Evolutionary conservation across 345 rosid species (phyloP), one percentile per base, ranked within the genome.

Genomic region (Corchorus olitorius): DNA sequence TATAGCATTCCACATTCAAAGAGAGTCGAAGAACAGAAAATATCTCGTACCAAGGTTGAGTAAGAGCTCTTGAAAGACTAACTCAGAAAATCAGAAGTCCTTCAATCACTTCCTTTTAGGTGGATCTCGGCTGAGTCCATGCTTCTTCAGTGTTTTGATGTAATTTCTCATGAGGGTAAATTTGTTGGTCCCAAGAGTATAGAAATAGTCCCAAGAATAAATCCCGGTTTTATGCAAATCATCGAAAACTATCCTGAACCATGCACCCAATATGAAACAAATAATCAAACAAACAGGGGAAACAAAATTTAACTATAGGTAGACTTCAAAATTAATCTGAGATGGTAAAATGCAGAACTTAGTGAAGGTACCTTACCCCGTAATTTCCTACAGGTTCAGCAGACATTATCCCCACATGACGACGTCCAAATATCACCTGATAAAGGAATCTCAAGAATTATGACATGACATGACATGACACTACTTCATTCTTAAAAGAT

Each of bases 191-290:
- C 98, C 99, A 70, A 96, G 94, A 74, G 89, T 84, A 72, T 89
- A 85, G 82, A 92, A 89, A 77, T 88, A 94, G 50, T 91, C 97
- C 98, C 97, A 96, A 16, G 98, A 88, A 76, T 85, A 94, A 78
- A 96, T 96, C 84, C 99, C 98, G 13, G 97, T 94, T 85, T 86
- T 94, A 77, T 92, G 99, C 91, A 94, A 79, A 85, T 92, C 98
- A 82, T 96, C 98, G 65, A 96, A 96, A 75, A 86, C 81, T 73
- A 96, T 82, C 87, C 99, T 92, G 90, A 81, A 76, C 46, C 78
- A 66, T 54, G 60, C 43, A 75, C 54, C 72, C 34, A 34, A 17
- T 66, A 66, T 20, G 11, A 67, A 17, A 54, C 54, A 45, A 66
- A 41, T 22, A 27, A 52, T 75, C 22, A 53, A 17, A 64, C 20